Base-by-base conservation (phyloP, 2,329 filamentous ascomycete genomes). In the Teratosphaeria nubilosa region DNA sequence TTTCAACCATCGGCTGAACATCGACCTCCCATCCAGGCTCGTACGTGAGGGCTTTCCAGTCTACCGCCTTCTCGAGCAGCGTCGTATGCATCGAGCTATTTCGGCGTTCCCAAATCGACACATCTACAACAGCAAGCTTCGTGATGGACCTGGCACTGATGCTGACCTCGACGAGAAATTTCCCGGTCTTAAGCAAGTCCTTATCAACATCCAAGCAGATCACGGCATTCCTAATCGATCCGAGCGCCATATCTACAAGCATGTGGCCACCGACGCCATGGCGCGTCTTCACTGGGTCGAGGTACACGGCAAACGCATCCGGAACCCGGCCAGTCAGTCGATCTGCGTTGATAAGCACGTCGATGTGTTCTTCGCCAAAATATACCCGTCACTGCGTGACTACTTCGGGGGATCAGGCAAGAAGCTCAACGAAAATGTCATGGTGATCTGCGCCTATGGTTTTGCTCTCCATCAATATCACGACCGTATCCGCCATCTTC, bases 371-470 rank as follows among this genome's bases (percentile, higher is more conserved):
- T 62, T 65, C 58, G 30, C 54, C 11, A 22, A 48, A 5, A 55
- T 63, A 34, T 57, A 61, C 7, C 62, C 60, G 7, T 34, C 48
- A 11, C 53, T 65, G 11, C 56, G 50, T 16, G 34, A 34, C 3
- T 58, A 58, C 48, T 65, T 63, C 50, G 20, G 51, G 6, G 20
- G 22, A 22, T 53, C 10, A 16, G 45, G 51, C 31, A 58, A 58
- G 14, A 58, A 32, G 13, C 56, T 59, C 25, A 32, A 50, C 1
- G 54, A 63, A 5, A 37, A 63, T 5, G 27, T 65, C n/a, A 64
- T 64, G 45, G 50, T 65, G 11, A 59, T 65, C 6, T 58, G 53
- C 20, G 62, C 58, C 4, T 65, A 65, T 52, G 55, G 37, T 0
- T 25, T 59, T 24, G 59, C 62, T 3, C 58, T 63, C 32, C 60